Evolutionary conservation across 495 filamentous ascomycete species (phyloP).

Genomic region (Apiosordaria backusii): DNA sequence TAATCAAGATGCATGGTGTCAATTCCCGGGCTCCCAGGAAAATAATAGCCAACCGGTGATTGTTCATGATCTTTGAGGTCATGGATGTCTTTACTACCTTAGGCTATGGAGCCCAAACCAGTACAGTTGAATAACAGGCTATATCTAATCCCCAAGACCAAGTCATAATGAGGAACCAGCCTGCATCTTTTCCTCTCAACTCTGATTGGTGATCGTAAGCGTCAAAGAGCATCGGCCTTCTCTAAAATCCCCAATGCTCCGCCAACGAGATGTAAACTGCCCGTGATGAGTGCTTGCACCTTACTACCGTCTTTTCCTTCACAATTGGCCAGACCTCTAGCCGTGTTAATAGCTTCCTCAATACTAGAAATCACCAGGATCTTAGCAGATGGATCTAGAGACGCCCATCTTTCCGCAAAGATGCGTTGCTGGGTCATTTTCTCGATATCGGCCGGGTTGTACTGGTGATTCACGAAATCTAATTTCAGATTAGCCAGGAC

Average conservation of each 20-base stretch:
- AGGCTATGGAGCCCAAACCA: too few relatives aligned
- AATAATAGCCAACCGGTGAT: too few relatives aligned
- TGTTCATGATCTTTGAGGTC: too few relatives aligned
- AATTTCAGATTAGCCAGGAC: background rate
- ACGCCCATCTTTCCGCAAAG: conserved; percentile 69
- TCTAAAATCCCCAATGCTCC: conserved; percentile 53
- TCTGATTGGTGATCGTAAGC: background rate
- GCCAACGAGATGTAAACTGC: conserved; percentile 86
- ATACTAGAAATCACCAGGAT: conserved; percentile 71
- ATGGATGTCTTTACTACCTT: too few relatives aligned
- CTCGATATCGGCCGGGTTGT: conserved; percentile 62
- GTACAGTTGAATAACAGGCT: too few relatives aligned
- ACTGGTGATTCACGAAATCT: conserved; percentile 76
- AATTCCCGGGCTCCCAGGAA: too few relatives aligned
- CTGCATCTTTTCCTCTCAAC: too few relatives aligned
- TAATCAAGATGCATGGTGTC: too few relatives aligned
- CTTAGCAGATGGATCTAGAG: conserved; percentile 57
- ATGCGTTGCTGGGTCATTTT: conserved; percentile 68
- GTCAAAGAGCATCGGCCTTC: conserved; percentile 39
- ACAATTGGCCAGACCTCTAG: conserved; percentile 38
- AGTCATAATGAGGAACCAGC: too few relatives aligned
- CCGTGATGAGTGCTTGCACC: conserved; percentile 59
- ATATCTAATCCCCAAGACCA: too few relatives aligned
- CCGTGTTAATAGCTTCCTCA: conserved; percentile 76
- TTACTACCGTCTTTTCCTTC: conserved; percentile 16